Base-by-base conservation (phyloP, 805 yeast species). In the Pichia heedii region DNA sequence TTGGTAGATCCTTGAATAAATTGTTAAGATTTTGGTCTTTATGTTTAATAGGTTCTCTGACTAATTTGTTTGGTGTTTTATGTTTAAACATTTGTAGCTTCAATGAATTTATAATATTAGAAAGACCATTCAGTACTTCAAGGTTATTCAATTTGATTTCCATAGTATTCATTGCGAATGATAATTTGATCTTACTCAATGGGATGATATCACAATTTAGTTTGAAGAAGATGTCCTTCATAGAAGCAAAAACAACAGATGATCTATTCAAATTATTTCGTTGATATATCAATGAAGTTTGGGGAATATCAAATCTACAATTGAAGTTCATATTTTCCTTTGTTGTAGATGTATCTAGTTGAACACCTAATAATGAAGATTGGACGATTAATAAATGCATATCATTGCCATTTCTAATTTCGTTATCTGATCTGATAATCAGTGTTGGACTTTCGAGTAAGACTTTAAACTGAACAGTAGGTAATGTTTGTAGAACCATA, bases 1-100 rank as follows among this genome's bases (percentile, higher is more conserved):
- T 24, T 4, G 73, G 73, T 19, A 68, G 42, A 7, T 58, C 52
- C 12, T 48, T 42, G 54, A 69, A 51, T 44, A 50, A 6, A 50
- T 38, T 2, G 34, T 49, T 36, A 42, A 53, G 9, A 50, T 56
- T 30, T 5, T 27, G 27, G 13, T 22, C 11, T 10, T 20, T 15
- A 20, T 36, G 8, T 19, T 29, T 19, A 9, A 8, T 33, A 10
- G 22, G 5, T 15, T 21, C 15, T 33, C 15, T 10, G 1, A 33
- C 5, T 32, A 16, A 30, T 22, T 37, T 16, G 15, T 5, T 21
- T 5, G 12, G 9, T 13, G 18, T 2, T 37, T 27, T 22, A 22
- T 33, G 10, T 30, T 27, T n/a, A 18, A 30, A 15, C 6, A 35
- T 12, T 15, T 33, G 34, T 4, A 22, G 11, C 13, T 13, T 20